Base-by-base conservation (phyloP, 2,329 filamentous ascomycete genomes). In the Cercospora nicotianae region DNA sequence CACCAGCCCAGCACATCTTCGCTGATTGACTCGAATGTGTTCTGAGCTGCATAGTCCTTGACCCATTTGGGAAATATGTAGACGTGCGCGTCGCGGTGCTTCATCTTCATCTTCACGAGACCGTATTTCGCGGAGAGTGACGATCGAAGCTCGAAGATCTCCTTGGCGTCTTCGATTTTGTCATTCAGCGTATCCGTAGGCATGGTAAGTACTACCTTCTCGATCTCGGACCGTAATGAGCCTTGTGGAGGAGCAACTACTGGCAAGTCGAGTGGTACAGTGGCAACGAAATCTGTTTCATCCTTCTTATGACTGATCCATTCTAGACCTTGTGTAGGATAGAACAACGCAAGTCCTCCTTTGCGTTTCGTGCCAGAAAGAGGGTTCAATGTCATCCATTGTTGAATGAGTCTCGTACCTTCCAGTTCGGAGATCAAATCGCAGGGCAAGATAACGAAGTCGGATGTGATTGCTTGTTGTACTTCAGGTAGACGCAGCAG, bases 21-120 rank as follows among this genome's bases (percentile, higher is more conserved):
- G 33, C 91, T 91, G 59, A 99, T 89, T 65, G 90, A 96, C 74
- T 97, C 92, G 70, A 99, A 87, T 31, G 94, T 90, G 75, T 97
- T 96, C 69, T 86, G 84, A 67, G 87, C 87, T 51, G 96, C 87
- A 78, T 97, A 91, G 64, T 96, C 90, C 75, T 97, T 87, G 8
- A 96, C 87, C 94, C 95, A 98, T 72, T 88, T 89, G 0, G 95
- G 95, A 72, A 99, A 92, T 70, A 99, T 88, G 80, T 99, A 99
- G 67, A 98, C 90, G 77, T 98, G 94, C 0, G 94, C 92, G 78
- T 98, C 94, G 51, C 95, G 88, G 78, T 96, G 90, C 3, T 90
- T 92, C 13, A 89, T 94, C 68, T 94, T 85, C 85, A 97, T 90
- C 73, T 90, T 90, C 51, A 96, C 84, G 36, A 88, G 87, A 9